Evolutionary conservation across 345 rosid species (phyloP), one percentile per base, ranked within the genome.

Genomic region (Acer yangbiense): DNA sequence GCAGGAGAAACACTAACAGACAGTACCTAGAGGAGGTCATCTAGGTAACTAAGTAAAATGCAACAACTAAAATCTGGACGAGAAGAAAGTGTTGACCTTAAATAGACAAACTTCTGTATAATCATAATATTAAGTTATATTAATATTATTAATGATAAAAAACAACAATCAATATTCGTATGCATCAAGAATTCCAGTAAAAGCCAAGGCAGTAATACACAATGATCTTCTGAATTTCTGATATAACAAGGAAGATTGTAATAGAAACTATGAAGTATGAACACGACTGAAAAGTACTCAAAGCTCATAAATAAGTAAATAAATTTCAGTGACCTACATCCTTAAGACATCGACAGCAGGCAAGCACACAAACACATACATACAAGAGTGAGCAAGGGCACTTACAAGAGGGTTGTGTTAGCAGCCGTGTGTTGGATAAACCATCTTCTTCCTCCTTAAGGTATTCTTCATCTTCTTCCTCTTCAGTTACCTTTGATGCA

Each of bases 391-490:
- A 68, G 25, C 62, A 50, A 35, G 64, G 73, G 55, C 68, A 66
- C 89, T 87, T 88, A 97, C 99, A 97, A 44, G 99, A 90, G 29
- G 99, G 99, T 74, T 97, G 99, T 46, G 97, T 83, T 86, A 97
- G 69, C 88, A 97, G 84, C 76, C 99, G 83, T 0, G 99, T 96
- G 87, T 86, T 94, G 50, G 91, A 76, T 76, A 91, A 81, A 75
- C 92, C 93, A 83, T 83, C 99, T 85, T 94, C 99, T 81, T 92
- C 98, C 83, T 93, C 99, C 90, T 97, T 97, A 7, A 97, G 82
- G 74, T 77, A 97, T 81, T 97, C 99, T 86, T 97, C 99, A 80
- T 97, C 99, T 85, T 97, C 99, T 86, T 96, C 99, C 87, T 94
- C 98, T 84, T 96, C 99, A 21, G 99, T 97, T 27, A 97, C 4